Conservation (phyloP, 139 green algal species). For the Auxenochlorella pyrenoidosa region DNA sequence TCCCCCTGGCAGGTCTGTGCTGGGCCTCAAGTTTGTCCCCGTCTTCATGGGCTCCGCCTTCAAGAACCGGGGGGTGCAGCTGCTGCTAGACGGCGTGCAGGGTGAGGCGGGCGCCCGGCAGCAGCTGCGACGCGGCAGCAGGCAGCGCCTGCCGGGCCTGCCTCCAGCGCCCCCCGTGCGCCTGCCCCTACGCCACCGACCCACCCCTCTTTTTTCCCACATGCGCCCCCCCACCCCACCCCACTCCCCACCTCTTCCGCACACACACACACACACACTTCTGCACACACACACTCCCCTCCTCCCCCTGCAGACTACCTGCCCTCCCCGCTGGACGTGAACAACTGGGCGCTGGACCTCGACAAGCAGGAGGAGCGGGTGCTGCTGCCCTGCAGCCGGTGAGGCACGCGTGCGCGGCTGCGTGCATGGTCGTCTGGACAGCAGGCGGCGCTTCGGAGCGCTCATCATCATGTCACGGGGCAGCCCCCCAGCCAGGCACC, state of each 20-base stretch:
- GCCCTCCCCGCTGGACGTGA: conserved; percentile 78
- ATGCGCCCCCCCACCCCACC: too few species aligned
- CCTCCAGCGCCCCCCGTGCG: too few species aligned
- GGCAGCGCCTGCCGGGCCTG: too few species aligned
- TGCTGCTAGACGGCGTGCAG: conserved; percentile 90
- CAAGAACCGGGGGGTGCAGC: conserved; percentile 79
- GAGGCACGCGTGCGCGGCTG: neutral
- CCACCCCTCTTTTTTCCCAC: too few species aligned
- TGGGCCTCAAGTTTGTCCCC: conserved; percentile 85
- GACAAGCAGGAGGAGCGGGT: conserved; percentile 69
- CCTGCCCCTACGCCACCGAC: neutral
- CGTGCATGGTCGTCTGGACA: too few species aligned
- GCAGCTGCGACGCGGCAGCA: neutral
- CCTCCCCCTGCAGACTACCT: conserved; percentile 80
- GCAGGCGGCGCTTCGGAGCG: too few species aligned
- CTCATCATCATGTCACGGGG: too few species aligned
- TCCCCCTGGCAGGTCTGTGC: conserved; percentile 13
- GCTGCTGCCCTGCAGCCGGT: conserved; percentile 49
- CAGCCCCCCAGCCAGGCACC: too few species aligned
- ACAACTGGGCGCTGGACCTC: conserved; percentile 84
- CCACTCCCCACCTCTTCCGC: too few species aligned
- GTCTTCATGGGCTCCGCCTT: conserved; percentile 95
- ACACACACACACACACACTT: too few species aligned
- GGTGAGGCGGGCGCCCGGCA: neutral
- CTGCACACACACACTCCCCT: too few species aligned